Evolutionary conservation across 805 yeast genomes (phyloP), one percentile per base, ranked within the genome.

Genomic region (Spathaspora girioi): DNA sequence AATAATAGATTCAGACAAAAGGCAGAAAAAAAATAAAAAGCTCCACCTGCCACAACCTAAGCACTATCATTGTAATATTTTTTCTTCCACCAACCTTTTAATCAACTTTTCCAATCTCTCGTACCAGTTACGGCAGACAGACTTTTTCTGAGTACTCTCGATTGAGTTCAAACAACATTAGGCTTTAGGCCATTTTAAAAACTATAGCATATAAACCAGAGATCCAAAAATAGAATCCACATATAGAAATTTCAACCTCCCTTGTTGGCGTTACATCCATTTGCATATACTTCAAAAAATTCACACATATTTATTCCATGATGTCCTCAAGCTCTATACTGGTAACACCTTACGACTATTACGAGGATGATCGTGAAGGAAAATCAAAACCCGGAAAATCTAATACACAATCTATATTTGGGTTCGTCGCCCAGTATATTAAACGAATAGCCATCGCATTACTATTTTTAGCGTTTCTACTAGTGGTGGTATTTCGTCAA

Each of bases 311-410:
- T 23, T 23, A 31, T 4, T 35, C 27, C 26, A 26, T 23, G 26
- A 48, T 45, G 49, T 35, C 54, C 2, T 41, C 54, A 17, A 51
- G 50, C 23, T 50, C 61, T 15, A 55, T 55, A 50, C 62, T 55
- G 50, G 59, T 62, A 59, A 57, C 63, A 20, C 66, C 66, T 26
- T 62, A 62, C 50, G 64, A 59, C 43, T 59, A 56, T 50, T 56
- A 58, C 45, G 52, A 51, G 2, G 52, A 51, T 38, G 38, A 45
- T 31, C 42, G 42, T n/a, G 45, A 19, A 20, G n/a, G n/a, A 19
- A 42, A 17, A 20, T 42, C 38, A 35, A 38, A 32, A 20, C 18
- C 17, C 6, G 42, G 42, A 14, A 20, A 18, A 15, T 29, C 14
- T 31, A 8, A 35, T 26, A 7, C 56, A 56, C 43, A 47, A 32